A percentile compares a stretch with the other conserved stretches of the same genome.
Evolutionary conservation across 1,284 basidiomycete genomes (phyloP).

Genomic region (Takashimella tepidaria): DNA sequence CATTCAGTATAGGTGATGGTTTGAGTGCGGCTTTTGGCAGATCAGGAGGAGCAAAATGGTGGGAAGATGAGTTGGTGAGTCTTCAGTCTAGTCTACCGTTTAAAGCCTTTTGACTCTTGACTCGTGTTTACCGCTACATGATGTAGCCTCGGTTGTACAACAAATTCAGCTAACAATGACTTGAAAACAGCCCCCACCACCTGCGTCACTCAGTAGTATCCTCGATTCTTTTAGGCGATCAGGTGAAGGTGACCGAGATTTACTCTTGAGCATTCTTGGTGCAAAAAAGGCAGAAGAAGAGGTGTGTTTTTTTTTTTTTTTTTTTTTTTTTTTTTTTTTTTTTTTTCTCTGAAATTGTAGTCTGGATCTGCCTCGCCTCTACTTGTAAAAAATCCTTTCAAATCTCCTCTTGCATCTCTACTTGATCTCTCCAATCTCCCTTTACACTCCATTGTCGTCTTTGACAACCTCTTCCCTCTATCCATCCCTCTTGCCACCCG

Average conservation of each 20-base stretch:
- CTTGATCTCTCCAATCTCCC: background rate
- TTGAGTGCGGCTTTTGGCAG: constrained; percentile 16
- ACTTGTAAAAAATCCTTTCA: background rate
- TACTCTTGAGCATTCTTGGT: constrained; percentile 78
- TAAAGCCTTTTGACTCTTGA: background rate
- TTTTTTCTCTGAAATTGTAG: background rate
- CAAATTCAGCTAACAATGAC: constrained; percentile 7
- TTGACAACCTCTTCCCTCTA: no score
- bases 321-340: background rate
- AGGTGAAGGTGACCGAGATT: constrained; percentile 82
- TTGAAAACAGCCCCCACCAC: constrained; percentile 49
- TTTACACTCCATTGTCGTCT: background rate
- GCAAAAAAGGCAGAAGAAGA: constrained; percentile 87
- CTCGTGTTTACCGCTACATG: no score
- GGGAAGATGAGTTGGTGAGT: constrained; percentile 43
- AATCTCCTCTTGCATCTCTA: background rate
- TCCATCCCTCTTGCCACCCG: no score
- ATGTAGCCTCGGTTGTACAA: no score
- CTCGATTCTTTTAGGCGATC: constrained; percentile 72
- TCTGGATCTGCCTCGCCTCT: background rate
- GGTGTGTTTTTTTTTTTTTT: constrained; percentile 47
- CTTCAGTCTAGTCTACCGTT: background rate
- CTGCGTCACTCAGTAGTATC: constrained; percentile 74
- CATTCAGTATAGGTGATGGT: constrained; percentile 22
- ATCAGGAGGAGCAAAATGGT: constrained; percentile 31